A percentile compares a stretch with the other conserved stretches of the same genome.
Conservation (phyloP, 1,139 yeast genomes). For the Suhomyces bokatorum region DNA sequence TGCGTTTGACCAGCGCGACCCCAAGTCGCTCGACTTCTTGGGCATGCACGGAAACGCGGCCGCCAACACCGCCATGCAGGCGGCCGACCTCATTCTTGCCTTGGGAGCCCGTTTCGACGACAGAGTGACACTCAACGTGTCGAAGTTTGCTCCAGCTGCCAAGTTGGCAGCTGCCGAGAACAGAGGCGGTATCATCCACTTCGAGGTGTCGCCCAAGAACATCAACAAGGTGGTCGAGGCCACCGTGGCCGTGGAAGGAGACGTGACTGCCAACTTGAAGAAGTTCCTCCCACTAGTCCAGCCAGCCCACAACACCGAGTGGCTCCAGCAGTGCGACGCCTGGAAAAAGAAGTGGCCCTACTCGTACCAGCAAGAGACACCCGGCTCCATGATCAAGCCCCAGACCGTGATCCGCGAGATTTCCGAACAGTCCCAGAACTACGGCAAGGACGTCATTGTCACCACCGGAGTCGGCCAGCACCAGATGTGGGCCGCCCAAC, state of each 20-base stretch:
- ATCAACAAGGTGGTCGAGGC: slow-evolving; percentile 97
- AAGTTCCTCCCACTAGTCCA: slow-evolving; percentile 70
- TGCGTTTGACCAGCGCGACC: slow-evolving; percentile 88
- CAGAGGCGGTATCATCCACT: slow-evolving; percentile 95
- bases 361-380: slow-evolving; percentile 71
- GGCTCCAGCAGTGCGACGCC: slow-evolving; percentile 70
- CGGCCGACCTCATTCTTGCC: slow-evolving; percentile 90
- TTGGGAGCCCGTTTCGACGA: slow-evolving; percentile 98
- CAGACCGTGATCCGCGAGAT: slow-evolving; percentile 85
- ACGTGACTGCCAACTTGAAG: slow-evolving; percentile 76
- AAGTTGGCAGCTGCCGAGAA: slow-evolving; percentile 82
- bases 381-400: slow-evolving; percentile 84
- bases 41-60: slow-evolving; percentile 99
- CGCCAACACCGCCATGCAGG: slow-evolving; percentile 91
- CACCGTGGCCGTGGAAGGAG: slow-evolving; percentile 96
- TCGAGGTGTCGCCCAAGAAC: slow-evolving; percentile 94
- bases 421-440: slow-evolving; percentile 65
- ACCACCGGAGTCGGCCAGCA: slow-evolving; percentile 99
- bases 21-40: slow-evolving; percentile 88
- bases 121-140: slow-evolving; percentile 87
- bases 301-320: slow-evolving; percentile 67
- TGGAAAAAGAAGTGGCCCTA: slow-evolving; percentile 92
- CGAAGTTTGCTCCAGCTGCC: slow-evolving; percentile 93
- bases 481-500: slow-evolving; percentile 99
- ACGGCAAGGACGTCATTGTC: slow-evolving; percentile 76